Conservation (phyloP, 495 filamentous ascomycete species). For the Jackrogersella minutella region DNA sequence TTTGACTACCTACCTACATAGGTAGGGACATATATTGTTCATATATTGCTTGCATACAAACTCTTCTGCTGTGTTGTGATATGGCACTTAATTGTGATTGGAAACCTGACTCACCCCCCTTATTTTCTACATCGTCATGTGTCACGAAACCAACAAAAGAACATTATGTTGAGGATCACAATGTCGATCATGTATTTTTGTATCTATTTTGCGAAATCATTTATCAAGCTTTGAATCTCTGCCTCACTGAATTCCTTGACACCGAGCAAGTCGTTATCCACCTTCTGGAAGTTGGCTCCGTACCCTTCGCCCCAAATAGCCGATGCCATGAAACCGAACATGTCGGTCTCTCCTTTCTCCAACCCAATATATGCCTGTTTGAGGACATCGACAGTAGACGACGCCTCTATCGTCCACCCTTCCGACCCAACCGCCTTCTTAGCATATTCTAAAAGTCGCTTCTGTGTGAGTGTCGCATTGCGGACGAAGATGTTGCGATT, state of each 20-base stretch:
- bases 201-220: constrained; percentile 3
- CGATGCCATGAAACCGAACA: constrained; percentile 41
- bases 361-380: constrained; percentile 43
- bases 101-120: no score
- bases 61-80: no score
- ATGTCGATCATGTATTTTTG: not conserved
- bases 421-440: constrained; percentile 50
- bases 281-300: constrained; percentile 31
- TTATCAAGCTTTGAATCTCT: constrained; percentile 27
- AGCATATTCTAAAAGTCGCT: constrained; percentile 52
- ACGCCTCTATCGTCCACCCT: constrained; percentile 34
- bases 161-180: no score
- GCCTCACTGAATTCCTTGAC: constrained; percentile 36
- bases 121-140: no score
- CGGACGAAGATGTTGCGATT: constrained; percentile 55
- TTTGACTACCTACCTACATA: no score
- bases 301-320: constrained; percentile 56
- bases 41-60: not conserved
- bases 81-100: no score
- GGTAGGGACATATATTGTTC: no score
- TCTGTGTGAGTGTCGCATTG: constrained; percentile 51
- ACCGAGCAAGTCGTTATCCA: constrained; percentile 44
- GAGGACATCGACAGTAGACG: constrained; percentile 40
- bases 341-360: constrained; percentile 40
- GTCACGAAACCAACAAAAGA: no score